Evolutionary conservation across 305 asterid genomes (phyloP).

Genomic region (Striga hermonthica): DNA sequence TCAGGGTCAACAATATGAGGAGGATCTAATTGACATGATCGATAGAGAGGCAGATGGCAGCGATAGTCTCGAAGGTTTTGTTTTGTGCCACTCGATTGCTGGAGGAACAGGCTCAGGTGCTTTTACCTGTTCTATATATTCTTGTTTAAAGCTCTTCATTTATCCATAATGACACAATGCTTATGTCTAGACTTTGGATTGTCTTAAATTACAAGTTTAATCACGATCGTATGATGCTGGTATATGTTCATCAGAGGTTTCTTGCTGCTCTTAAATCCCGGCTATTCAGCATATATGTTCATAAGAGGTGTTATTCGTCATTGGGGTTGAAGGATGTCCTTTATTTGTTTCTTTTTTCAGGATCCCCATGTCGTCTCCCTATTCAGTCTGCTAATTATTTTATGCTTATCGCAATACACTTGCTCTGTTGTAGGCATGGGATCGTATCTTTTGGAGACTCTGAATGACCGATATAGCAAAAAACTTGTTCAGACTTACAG

Average conservation of each 20-base stretch:
- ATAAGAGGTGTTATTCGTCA: slow-evolving; percentile 4
- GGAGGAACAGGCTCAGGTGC: slow-evolving; percentile 99
- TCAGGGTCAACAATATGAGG: slow-evolving; percentile 95
- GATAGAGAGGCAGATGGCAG: slow-evolving; percentile 99
- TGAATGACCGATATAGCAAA: slow-evolving; percentile 96
- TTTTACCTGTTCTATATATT: slow-evolving; percentile 27
- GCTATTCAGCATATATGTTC: slow-evolving; percentile 15
- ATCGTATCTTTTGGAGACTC: slow-evolving; percentile 89
- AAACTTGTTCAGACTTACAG: slow-evolving; percentile 97
- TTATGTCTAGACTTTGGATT: slow-evolving; percentile 1
- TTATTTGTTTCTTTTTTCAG: background rate
- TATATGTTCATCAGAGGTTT: background rate
- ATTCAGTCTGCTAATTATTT: slow-evolving; percentile 15
- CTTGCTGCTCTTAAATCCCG: background rate
- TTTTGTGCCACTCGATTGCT: slow-evolving; percentile 96
- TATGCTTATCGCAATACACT: slow-evolving; percentile 23
- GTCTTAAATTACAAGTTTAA: slow-evolving; percentile 17
- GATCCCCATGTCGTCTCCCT: slow-evolving; percentile 14
- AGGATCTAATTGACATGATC: slow-evolving; percentile 98
- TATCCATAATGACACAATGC: slow-evolving; percentile 6
- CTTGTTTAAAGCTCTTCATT: slow-evolving; percentile 15
- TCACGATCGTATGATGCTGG: slow-evolving; percentile 6
- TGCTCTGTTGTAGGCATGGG: slow-evolving; percentile 79
- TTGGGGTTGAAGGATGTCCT: slow-evolving; percentile 15
- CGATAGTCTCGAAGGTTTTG: slow-evolving; percentile 99